Evolutionary conservation across 768 basidiomycete genomes (phyloP), one percentile per base, ranked within the genome.

Genomic region (Crucibulum laeve): DNA sequence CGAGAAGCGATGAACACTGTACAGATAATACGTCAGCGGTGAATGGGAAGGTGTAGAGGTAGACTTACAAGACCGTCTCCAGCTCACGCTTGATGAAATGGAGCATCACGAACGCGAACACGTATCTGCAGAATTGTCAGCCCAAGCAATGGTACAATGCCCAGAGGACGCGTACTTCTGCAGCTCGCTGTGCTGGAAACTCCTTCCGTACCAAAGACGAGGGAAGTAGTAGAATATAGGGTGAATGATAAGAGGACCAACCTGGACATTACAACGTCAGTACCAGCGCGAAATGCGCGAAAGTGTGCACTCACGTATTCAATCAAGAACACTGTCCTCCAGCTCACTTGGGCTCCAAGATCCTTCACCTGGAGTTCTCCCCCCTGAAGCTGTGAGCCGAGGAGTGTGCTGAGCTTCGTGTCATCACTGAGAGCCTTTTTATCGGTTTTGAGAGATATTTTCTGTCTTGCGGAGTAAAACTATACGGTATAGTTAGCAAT

Each of bases 81-180:
- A 91, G 62, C 57, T 95, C 91, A 41, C 96, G 85, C 66, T 99
- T 99, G 35, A 78, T 47, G 65, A 93, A 98, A 60, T 99, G 96
- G 13, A 85, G 56, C 64, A 96, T 72, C 25, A 91, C 81, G 51
- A 96, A 74, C 2, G 67, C 76, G 52, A 80, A 90, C 4, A 83
- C 80, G 47, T 80, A 81, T 55, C 87, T 64, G 25, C 24, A 54
- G 14, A 53, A 42, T 46, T 25, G 43, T 34, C 36, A 32, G 28
- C 43, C 17, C 42, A 32, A 35, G 14, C 2, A 43, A 17, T 25
- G 19, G 37, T 1, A 22, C 14, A 11, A 11, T 18, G 1, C 3
- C 32, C 22, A 17, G 25, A 10, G 17, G 28, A 18, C 4, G 49
- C 74, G 48, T 43, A 91, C 84, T 79, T 82, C 63, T 94, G 91